Evolutionary conservation across 1,284 basidiomycete species (phyloP), one percentile per base, ranked within the genome.

Genomic region (Austroboletus novae-zelandiae): DNA sequence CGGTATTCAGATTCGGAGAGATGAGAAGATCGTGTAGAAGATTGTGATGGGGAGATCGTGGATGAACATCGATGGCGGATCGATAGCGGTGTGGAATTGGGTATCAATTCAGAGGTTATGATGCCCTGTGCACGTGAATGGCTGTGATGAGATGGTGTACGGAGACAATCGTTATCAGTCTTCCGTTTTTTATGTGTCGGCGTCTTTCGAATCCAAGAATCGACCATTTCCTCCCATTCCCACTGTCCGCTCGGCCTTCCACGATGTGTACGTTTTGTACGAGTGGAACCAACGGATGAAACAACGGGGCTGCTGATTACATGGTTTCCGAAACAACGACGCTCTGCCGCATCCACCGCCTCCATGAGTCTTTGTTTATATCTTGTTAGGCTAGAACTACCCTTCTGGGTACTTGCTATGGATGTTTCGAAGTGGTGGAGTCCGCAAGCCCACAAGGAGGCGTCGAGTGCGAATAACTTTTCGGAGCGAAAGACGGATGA

Each of bases 391-490:
- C 50, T 40, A 25, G 57, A 56, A 34, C 29, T 35, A 45, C 52
- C 47, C 46, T 60, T 52, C 49, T 58, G 51, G 37, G 52, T 42
- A 47, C 37, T 45, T 55, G 53, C 40, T 46, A 52, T 35, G 44
- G 53, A 60, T 56, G 54, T 64, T 53, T 83, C 80, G 44, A 81
- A 68, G 53, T 75, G 68, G 35, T 67, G 68, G 17, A 83, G 74
- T 3, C 74, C 72, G 53, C 74, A 77, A 11, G 72, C 71, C 74
- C 76, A 83, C n/a, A 83, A 60, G 3, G 77, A 76, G 14, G 77
- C 78, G 47, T 81, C 78, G 31, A 79, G 70, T 10, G 57, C 60
- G 10, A 68, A 64, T 11, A 80, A 60, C 13, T 58, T 59, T 40
- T 69, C 64, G 0, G 58, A 59, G 17, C 67, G 66, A 18, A 83